These are phyloP conservation scores for Nemania serpens DNA, from an alignment of 2,329 filamentous ascomycete species.

Conservation along the genomic window DNA sequence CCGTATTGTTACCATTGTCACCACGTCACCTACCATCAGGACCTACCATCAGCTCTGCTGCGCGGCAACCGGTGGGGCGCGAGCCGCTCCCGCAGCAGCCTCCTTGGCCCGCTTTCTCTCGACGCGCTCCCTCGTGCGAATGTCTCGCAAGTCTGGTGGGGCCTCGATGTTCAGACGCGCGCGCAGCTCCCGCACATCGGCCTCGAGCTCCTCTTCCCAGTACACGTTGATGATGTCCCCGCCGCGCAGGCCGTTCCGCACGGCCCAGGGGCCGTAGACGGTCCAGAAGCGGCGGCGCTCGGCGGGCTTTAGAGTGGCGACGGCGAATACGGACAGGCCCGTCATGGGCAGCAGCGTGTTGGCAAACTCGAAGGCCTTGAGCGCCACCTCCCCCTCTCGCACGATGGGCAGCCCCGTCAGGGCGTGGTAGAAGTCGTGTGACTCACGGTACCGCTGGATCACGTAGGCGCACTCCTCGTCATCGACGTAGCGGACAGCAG, in stretches of 20 bases:
- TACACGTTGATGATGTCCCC: constrained; percentile 93
- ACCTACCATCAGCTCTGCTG: background rate
- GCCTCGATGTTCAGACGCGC: constrained; percentile 79
- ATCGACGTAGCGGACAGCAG: constrained; percentile 85
- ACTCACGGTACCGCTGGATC: constrained; percentile 97
- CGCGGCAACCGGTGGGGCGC: too few species aligned
- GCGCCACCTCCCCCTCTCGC: constrained; percentile 94
- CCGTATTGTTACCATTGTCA: background rate
- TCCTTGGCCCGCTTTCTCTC: constrained; percentile 69
- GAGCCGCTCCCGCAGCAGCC: too few species aligned
- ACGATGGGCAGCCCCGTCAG: constrained; percentile 88
- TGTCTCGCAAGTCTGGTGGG: constrained; percentile 82
- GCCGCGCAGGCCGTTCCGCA: constrained; percentile 76
- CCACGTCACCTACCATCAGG: background rate
- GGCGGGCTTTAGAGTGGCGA: constrained; percentile 81
- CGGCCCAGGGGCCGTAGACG: constrained; percentile 87
- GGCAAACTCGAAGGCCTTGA: constrained; percentile 96
- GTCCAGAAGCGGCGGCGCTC: constrained; percentile 76
- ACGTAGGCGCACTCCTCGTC: constrained; percentile 96
- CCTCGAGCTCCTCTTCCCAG: constrained; percentile 93
- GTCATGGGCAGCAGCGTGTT: constrained; percentile 97
- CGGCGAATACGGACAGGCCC: constrained; percentile 80
- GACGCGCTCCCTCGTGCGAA: constrained; percentile 71
- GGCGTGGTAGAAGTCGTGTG: constrained; percentile 97
- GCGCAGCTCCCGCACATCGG: constrained; percentile 77